Evolutionary conservation across 805 yeast genomes (phyloP).

Genomic region (Vanderwaltozyma verrucispora): DNA sequence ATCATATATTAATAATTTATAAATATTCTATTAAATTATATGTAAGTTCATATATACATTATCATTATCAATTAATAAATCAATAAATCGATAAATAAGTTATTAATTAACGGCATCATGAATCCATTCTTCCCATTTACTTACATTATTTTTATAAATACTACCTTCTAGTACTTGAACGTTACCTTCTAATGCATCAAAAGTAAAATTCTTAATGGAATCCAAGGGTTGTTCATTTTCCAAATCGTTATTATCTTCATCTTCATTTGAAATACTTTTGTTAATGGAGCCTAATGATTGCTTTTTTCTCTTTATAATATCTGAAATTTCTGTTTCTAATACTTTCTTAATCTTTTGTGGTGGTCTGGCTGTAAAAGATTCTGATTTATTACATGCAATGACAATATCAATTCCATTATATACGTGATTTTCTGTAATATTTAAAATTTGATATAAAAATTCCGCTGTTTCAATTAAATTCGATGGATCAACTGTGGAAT

Average conservation of each 20-base stretch:
- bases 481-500: conserved; percentile 48
- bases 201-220: conserved; percentile 38
- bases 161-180: conserved; percentile 68
- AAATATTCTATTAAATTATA: neutral
- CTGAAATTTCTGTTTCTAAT: conserved; percentile 55
- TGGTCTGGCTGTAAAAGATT: conserved; percentile 75
- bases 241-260: conserved; percentile 13
- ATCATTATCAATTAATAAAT: too few relatives aligned
- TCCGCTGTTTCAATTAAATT: conserved; percentile 45
- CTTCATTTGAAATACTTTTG: conserved; percentile 15
- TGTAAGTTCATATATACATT: neutral
- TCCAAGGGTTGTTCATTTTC: conserved; percentile 24
- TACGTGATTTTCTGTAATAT: conserved; percentile 41
- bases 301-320: conserved; percentile 36
- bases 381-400: conserved; percentile 78
- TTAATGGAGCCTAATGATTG: conserved; percentile 37
- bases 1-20: neutral
- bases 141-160: conserved; percentile 44
- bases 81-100: neutral
- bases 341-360: conserved; percentile 45
- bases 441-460: conserved; percentile 48
- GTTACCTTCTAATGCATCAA: conserved; percentile 62
- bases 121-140: conserved; percentile 68
- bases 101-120: conserved; percentile 33
- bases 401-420: conserved; percentile 62